These are phyloP conservation scores for Linnemannia zychae DNA, from an alignment of 192 early-diverging fungal species.

Conservation along the genomic window DNA sequence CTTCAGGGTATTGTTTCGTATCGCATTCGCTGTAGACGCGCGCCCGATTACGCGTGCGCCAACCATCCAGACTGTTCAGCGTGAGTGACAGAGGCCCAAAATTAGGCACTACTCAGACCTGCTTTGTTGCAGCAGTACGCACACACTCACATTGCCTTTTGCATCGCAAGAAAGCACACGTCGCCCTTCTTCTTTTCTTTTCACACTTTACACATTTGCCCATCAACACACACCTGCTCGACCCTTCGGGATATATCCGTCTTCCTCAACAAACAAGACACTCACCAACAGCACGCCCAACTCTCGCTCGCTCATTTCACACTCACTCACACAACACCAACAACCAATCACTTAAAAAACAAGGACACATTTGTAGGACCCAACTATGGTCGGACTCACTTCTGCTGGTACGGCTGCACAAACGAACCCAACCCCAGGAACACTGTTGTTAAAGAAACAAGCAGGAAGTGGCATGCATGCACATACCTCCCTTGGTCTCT, in stretches of 20 bases:
- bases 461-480: background rate
- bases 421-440: background rate
- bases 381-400: constrained; percentile 59
- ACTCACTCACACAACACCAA: background rate
- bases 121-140: background rate
- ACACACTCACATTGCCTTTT: background rate
- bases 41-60: constrained; percentile 9
- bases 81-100: background rate
- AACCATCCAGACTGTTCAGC: background rate
- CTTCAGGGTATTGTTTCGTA: background rate
- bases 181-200: background rate
- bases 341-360: background rate
- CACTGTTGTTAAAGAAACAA: background rate
- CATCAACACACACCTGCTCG: background rate
- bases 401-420: constrained; percentile 49
- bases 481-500: background rate
- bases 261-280: background rate
- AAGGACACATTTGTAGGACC: background rate
- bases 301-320: background rate
- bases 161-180: constrained; percentile 3
- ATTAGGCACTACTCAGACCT: background rate
- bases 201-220: background rate
- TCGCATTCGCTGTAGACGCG: background rate
- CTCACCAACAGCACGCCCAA: background rate
- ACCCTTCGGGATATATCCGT: background rate